phyloP scores from a whole-genome alignment of 148 eudicot species.

The Chenopodium album region DNA sequence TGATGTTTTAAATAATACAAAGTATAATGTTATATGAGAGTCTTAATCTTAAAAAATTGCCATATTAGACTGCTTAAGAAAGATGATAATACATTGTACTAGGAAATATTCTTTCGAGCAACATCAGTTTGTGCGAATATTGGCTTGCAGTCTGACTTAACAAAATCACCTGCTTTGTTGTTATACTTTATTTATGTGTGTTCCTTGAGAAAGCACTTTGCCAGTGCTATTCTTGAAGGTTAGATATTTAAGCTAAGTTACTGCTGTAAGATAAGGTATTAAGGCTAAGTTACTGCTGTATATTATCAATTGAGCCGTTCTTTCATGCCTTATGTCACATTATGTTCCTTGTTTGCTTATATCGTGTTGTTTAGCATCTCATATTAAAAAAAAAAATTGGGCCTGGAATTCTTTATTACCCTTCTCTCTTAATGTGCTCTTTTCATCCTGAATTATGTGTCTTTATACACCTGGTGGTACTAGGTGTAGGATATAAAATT shows the following conservation, averaged over 20 bases:
- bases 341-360: neutral
- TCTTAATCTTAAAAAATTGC: neutral
- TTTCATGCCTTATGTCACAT: neutral
- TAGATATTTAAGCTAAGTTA: neutral
- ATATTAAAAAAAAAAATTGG: neutral
- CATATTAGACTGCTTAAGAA: neutral
- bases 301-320: neutral
- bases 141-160: neutral
- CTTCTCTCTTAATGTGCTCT: neutral
- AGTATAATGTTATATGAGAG: too few species aligned
- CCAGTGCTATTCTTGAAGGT: neutral
- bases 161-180: neutral
- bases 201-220: neutral
- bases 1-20: neutral
- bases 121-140: neutral
- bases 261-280: neutral
- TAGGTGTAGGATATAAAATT: neutral
- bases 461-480: constrained; percentile 7
- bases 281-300: neutral
- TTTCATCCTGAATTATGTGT: constrained; percentile 5
- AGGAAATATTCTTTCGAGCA: neutral
- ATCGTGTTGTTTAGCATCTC: neutral
- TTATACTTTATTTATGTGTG: neutral
- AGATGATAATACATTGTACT: neutral
- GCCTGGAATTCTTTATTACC: neutral